These are phyloP conservation scores for Leucocoprinus leucothites DNA, from an alignment of 768 basidiomycete genomes.

Conservation along the genomic window DNA sequence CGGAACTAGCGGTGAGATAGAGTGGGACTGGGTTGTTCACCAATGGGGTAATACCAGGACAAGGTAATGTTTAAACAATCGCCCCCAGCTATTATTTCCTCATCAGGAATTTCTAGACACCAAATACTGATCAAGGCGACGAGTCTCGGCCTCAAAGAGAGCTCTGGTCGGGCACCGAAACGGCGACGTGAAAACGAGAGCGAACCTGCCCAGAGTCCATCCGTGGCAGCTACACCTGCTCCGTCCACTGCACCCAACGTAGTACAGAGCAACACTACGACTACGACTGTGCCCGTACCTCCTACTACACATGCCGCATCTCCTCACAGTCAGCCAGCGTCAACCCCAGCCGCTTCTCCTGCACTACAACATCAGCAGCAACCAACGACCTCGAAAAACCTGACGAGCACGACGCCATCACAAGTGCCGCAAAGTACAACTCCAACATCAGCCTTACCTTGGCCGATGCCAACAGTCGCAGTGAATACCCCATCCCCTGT, in stretches of 20 bases:
- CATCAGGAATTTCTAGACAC: conserved; percentile 43
- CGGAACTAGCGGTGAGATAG: conserved; percentile 54
- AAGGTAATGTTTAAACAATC: conserved; percentile 39
- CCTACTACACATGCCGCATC: conserved; percentile 29
- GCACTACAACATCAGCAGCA: conserved; percentile 45
- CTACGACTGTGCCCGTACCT: conserved; percentile 13
- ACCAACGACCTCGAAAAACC: conserved; percentile 30
- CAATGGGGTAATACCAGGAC: conserved; percentile 75
- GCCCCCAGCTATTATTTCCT: neutral
- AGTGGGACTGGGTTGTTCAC: conserved; percentile 76
- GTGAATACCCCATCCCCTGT: conserved; percentile 56
- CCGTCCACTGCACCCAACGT: conserved; percentile 23
- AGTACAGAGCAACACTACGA: conserved; percentile 17
- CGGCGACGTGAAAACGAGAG: conserved; percentile 37
- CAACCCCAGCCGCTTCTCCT: conserved; percentile 51
- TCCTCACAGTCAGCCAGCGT: conserved; percentile 36
- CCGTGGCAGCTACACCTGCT: conserved; percentile 25
- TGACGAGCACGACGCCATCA: conserved; percentile 13
- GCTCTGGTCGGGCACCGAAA: conserved; percentile 58
- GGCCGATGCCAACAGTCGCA: conserved; percentile 75
- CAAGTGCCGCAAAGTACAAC: conserved; percentile 17
- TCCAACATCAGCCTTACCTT: conserved; percentile 40
- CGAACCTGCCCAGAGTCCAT: conserved; percentile 23
- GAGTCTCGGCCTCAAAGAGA: conserved; percentile 73
- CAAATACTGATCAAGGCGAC: conserved; percentile 85